phyloP scores from a whole-genome alignment of 2,329 filamentous ascomycete genomes.

The Biscogniauxia mediterranea region DNA sequence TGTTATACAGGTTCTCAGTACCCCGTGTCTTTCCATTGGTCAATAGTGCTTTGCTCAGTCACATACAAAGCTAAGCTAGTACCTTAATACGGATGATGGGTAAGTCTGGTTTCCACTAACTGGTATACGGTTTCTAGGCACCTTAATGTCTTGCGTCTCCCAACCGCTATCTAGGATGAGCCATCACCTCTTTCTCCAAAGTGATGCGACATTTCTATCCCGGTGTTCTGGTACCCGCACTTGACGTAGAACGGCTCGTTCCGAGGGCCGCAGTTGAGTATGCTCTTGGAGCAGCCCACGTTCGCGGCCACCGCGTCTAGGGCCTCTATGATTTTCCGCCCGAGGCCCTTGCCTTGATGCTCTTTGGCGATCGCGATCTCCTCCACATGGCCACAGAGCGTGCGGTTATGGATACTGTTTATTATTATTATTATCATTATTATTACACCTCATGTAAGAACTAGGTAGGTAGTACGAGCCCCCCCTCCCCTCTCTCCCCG shows the following conservation, averaged over 20 bases:
- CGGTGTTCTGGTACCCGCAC: constrained; percentile 30
- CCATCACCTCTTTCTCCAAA: constrained; percentile 26
- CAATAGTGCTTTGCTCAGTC: too few relatives aligned
- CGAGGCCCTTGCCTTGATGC: constrained; percentile 79
- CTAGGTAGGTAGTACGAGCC: not conserved
- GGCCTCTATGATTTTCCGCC: constrained; percentile 72
- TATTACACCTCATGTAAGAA: constrained; percentile 2
- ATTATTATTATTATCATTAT: constrained; percentile 29
- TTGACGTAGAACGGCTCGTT: constrained; percentile 74
- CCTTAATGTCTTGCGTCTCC: too few relatives aligned
- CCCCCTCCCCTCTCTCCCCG: too few relatives aligned
- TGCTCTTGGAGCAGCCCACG: constrained; percentile 78
- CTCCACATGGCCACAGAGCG: constrained; percentile 76
- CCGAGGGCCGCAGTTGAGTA: constrained; percentile 74
- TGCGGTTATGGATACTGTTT: constrained; percentile 64
- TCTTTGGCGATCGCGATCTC: constrained; percentile 79
- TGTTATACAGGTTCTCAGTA: too few relatives aligned
- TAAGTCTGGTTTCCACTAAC: too few relatives aligned
- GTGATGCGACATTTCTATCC: constrained; percentile 32
- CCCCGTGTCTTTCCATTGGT: too few relatives aligned
- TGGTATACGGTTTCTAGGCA: too few relatives aligned
- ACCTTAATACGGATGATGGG: too few relatives aligned
- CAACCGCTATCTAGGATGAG: too few relatives aligned
- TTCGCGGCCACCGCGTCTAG: constrained; percentile 70
- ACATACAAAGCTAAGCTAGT: too few relatives aligned